Percentiles rank a stretch among this genome's conserved stretches.
Evolutionary conservation across 192 early-diverging fungal genomes (phyloP).

Genomic region (Podila epigama): DNA sequence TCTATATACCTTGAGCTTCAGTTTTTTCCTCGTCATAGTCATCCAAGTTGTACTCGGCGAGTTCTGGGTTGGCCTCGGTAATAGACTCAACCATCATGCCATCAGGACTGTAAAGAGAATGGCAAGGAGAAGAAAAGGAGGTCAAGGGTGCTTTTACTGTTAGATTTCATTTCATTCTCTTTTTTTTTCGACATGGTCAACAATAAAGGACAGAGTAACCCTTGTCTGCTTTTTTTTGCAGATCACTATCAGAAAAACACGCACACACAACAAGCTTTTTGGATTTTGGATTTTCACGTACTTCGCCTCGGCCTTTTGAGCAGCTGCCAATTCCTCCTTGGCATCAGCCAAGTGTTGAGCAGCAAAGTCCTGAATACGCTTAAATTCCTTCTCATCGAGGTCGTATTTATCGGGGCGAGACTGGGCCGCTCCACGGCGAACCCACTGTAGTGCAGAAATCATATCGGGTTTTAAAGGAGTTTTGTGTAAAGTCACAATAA

Average conservation of each 20-base stretch:
- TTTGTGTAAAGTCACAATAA: not conserved
- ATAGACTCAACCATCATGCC: slow-evolving; percentile 47
- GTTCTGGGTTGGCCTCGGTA: slow-evolving; percentile 61
- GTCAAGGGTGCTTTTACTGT: not conserved
- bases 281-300: slow-evolving; percentile 17
- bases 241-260: no score
- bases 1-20: slow-evolving; percentile 43
- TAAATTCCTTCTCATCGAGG: slow-evolving; percentile 90
- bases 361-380: slow-evolving; percentile 77
- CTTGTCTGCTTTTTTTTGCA: no score
- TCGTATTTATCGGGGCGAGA: slow-evolving; percentile 80
- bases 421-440: slow-evolving; percentile 91
- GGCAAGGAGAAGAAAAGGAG: not conserved
- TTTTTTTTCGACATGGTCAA: not conserved
- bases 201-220: no score
- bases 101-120: slow-evolving; percentile 12
- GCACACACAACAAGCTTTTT: no score
- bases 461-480: slow-evolving; percentile 49
- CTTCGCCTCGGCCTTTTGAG: slow-evolving; percentile 55
- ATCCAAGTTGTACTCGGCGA: slow-evolving; percentile 91
- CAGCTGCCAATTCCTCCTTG: slow-evolving; percentile 64
- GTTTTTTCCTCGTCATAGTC: slow-evolving; percentile 89
- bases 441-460: slow-evolving; percentile 95
- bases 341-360: slow-evolving; percentile 69
- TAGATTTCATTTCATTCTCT: not conserved